Conservation (phyloP, 352 stramenopile species). For the Pythium brachiatum region DNA sequence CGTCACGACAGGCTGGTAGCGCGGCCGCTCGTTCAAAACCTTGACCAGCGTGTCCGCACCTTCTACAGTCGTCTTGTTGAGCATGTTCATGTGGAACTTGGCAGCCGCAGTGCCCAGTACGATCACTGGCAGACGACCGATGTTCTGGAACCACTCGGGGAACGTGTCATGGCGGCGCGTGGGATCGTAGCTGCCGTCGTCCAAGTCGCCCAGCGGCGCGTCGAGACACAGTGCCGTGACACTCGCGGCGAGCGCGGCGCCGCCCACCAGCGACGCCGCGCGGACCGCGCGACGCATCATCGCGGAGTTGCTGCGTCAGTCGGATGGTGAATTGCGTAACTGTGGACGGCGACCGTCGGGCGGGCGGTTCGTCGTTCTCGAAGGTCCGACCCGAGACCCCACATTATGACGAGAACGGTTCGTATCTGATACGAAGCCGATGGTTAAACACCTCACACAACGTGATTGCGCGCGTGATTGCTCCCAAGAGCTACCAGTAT, state of each 20-base stretch:
- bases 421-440: neutral
- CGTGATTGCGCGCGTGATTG: neutral
- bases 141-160: neutral
- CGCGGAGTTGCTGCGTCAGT: neutral
- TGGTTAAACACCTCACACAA: neutral
- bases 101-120: neutral
- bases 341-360: too few relatives aligned
- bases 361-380: neutral
- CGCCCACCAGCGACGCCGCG: neutral
- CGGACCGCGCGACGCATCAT: neutral
- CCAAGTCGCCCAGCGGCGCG: neutral
- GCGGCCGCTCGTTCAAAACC: neutral
- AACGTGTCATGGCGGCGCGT: neutral
- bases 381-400: neutral
- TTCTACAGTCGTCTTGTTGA: neutral
- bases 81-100: neutral
- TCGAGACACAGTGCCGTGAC: neutral
- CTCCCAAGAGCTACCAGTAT: too few relatives aligned
- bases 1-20: neutral
- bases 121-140: neutral
- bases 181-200: neutral
- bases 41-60: neutral
- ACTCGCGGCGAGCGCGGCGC: neutral
- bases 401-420: neutral
- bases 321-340: neutral